Percentiles rank a stretch among this genome's conserved stretches.
These are phyloP conservation scores for Ilyonectria sp. DNA, from an alignment of 2,329 filamentous ascomycete species.

Conservation along the genomic window DNA sequence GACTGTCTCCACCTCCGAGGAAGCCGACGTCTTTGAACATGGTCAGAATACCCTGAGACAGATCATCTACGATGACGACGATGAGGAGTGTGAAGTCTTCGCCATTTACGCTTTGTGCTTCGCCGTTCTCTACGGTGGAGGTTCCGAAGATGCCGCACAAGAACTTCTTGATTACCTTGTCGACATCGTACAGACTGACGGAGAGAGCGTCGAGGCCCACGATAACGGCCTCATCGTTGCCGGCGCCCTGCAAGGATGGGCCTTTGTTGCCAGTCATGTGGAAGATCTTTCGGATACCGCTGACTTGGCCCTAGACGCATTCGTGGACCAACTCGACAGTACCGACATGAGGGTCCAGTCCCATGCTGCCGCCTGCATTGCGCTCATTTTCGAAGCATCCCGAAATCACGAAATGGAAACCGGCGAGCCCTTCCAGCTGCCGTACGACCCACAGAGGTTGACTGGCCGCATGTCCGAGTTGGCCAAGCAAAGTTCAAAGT, in stretches of 20 bases:
- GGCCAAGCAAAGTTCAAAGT: conserved; percentile 63
- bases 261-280: conserved; percentile 82
- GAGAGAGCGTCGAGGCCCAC: conserved; percentile 77
- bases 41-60: conserved; percentile 52
- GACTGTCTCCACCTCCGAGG: conserved; percentile 78
- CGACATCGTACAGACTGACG: conserved; percentile 86
- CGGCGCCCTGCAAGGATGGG: conserved; percentile 84
- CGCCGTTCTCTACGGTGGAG: conserved; percentile 83
- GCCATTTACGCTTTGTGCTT: conserved; percentile 82
- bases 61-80: conserved; percentile 68
- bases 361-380: conserved; percentile 84
- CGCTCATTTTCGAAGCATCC: conserved; percentile 83
- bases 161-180: conserved; percentile 83
- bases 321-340: conserved; percentile 89
- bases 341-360: conserved; percentile 81
- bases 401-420: conserved; percentile 65
- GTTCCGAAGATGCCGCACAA: conserved; percentile 75
- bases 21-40: conserved; percentile 56
- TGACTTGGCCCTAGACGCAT: conserved; percentile 81
- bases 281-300: conserved; percentile 82
- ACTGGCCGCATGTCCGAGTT: conserved; percentile 64
- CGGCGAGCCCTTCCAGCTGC: conserved; percentile 64
- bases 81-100: conserved; percentile 75
- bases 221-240: conserved; percentile 81
- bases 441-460: conserved; percentile 66